Percentiles rank a stretch among this genome's conserved stretches.
These are phyloP conservation scores for Taxawa tesnikishii DNA, from an alignment of 2,329 filamentous ascomycete genomes.

Conservation along the genomic window DNA sequence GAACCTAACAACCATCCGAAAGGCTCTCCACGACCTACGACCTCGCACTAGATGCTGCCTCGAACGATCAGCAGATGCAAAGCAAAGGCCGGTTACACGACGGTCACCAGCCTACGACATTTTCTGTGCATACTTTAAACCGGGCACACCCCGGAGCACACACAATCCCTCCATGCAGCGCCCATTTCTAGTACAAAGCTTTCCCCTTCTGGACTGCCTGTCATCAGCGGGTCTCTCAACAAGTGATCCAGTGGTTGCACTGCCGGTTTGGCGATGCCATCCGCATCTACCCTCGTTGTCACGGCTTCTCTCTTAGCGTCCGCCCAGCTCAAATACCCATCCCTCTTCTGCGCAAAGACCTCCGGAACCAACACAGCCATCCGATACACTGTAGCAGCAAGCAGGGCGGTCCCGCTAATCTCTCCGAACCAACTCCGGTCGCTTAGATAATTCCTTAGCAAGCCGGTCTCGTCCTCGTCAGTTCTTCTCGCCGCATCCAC, in stretches of 20 bases:
- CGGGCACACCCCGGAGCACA: slow-evolving; percentile 14
- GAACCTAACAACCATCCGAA: too few relatives aligned
- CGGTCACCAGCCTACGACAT: too few relatives aligned
- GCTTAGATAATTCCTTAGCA: slow-evolving; percentile 36
- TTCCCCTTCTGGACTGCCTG: slow-evolving; percentile 29
- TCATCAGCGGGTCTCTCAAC: slow-evolving; percentile 18
- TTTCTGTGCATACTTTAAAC: too few relatives aligned
- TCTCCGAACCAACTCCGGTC: slow-evolving; percentile 34
- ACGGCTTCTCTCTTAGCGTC: slow-evolving; percentile 26
- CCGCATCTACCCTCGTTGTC: slow-evolving; percentile 19
- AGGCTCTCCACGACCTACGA: too few relatives aligned
- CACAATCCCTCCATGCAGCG: slow-evolving; percentile 30
- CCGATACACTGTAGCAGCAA: slow-evolving; percentile 33
- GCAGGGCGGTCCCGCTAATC: slow-evolving; percentile 34
- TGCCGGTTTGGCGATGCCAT: slow-evolving; percentile 27
- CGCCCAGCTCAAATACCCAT: slow-evolving; percentile 29
- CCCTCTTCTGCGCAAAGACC: slow-evolving; percentile 16
- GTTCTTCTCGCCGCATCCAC: slow-evolving; percentile 21
- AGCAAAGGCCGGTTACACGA: too few relatives aligned
- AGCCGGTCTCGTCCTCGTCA: slow-evolving; percentile 20
- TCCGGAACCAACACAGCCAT: slow-evolving; percentile 29
- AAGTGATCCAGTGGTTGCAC: slow-evolving; percentile 28
- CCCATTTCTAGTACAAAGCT: slow-evolving; percentile 31
- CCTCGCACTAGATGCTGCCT: too few relatives aligned
- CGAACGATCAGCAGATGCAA: too few relatives aligned